A percentile compares a stretch with the other conserved stretches of the same genome.
Conservation (phyloP, 257 asterid species). For the Solanum paucissectum region DNA sequence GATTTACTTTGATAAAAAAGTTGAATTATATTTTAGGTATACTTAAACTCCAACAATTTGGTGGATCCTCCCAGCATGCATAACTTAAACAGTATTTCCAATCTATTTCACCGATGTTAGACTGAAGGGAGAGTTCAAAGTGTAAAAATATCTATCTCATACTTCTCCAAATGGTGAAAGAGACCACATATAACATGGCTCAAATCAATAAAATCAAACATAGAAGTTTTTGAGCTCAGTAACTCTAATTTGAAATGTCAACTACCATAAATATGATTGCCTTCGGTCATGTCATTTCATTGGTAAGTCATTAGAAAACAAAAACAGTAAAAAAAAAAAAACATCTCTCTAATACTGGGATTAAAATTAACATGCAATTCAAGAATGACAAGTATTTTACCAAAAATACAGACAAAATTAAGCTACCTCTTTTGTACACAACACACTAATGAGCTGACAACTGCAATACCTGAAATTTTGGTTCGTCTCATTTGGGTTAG, state of each 20-base stretch:
- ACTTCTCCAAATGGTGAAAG: not conserved
- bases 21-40: not conserved
- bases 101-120: not conserved
- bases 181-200: not conserved
- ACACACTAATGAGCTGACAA: not conserved
- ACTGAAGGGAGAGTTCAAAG: not conserved
- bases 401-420: not conserved
- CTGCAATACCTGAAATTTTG: constrained; percentile 77
- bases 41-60: not conserved
- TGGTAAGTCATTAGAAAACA: not conserved
- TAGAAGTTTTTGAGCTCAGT: not conserved
- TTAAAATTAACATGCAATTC: not conserved
- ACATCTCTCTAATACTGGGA: not conserved
- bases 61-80: not conserved
- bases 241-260: not conserved
- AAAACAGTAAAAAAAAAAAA: not conserved
- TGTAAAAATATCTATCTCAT: not conserved
- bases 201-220: not conserved
- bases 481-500: constrained; percentile 92
- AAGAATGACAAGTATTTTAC: not conserved
- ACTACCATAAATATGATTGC: not conserved
- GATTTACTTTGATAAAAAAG: not conserved
- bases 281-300: not conserved
- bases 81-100: not conserved
- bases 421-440: not conserved